phyloP scores from a whole-genome alignment of 2,329 filamentous ascomycete genomes.

The Penicillium sp. region DNA sequence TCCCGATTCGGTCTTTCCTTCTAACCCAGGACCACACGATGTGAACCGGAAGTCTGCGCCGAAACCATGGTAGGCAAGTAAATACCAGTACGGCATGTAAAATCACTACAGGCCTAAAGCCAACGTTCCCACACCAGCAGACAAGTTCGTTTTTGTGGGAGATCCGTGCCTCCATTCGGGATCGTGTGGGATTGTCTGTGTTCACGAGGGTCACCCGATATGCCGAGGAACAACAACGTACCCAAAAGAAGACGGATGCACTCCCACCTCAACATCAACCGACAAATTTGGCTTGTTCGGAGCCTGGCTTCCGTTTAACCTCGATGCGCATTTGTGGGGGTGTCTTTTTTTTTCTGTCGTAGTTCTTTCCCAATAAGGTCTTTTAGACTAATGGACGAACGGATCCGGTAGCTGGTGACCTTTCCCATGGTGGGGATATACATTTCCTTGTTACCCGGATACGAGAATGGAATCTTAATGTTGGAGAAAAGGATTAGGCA shows the following conservation, averaged over 20 bases:
- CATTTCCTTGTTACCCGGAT: conserved; percentile 11
- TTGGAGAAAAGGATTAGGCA: background rate
- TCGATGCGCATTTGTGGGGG: conserved; percentile 1
- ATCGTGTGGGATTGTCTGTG: conserved; percentile 9
- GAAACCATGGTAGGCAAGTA: background rate
- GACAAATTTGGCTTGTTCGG: background rate
- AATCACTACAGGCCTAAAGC: background rate
- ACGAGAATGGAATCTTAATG: background rate
- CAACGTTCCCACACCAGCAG: background rate
- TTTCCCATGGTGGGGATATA: background rate
- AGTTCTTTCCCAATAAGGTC: background rate
- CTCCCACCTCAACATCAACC: background rate
- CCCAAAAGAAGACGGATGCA: background rate
- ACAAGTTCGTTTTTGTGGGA: background rate
- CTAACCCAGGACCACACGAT: background rate
- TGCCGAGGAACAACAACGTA: conserved; percentile 17
- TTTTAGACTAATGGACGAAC: background rate
- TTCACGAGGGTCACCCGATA: conserved; percentile 18
- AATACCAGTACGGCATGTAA: background rate
- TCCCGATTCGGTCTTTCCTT: background rate
- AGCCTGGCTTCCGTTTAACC: background rate
- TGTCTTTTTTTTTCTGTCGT: background rate
- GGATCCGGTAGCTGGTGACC: background rate
- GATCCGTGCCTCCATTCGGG: conserved; percentile 12
- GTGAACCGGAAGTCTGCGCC: background rate